Base-by-base conservation (phyloP, 2,329 filamentous ascomycete species). In the Ophiocordyceps camponoti-saundersi region DNA sequence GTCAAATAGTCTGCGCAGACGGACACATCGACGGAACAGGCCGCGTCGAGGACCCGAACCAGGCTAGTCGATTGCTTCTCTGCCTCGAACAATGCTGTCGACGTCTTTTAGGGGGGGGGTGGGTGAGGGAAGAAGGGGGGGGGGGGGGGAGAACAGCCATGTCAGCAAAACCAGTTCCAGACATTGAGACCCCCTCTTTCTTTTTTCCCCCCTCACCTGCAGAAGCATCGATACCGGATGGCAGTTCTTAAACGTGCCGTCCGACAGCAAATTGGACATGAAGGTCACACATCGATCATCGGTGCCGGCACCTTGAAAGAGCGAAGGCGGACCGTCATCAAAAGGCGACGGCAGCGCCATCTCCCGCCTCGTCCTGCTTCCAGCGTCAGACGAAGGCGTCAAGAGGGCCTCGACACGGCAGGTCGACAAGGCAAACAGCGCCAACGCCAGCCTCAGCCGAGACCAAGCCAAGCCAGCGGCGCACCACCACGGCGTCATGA, bases 221-320 rank as follows among this genome's bases (percentile, higher is more conserved):
- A 96, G 69, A 52, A 96, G 75, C 55, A 95, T 71, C 1, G 89
- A 95, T 48, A 95, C 70, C 0, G 90, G 86, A 53, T 89, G 78
- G 65, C 90, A 96, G 46, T 72, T 61, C 53, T 77, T 73, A 55
- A 92, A 87, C 3, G 75, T 79, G 6, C 71, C 59, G 57, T 85
- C 75, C 44, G 64, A 65, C 45, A 92, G 71, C 55, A 94, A 78
- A 2, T 61, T 61, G 46, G 75, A 69, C 61, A 94, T 80, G 63
- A 90, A 89, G 6, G 59, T 59, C 3, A 79, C 75, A 57, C 84
- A 89, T 6, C 66, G 65, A 22, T 66, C 59, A 29, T 65, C 61
- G 44, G 69, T 72, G 45, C 67, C 65, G 12, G 63, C 55, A 46
- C 60, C 62, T 16, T 73, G 72, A 62, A 85, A 83, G 53, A 82